Conservation (phyloP, 805 yeast species). For the Saccharomycopsis fermentans region DNA sequence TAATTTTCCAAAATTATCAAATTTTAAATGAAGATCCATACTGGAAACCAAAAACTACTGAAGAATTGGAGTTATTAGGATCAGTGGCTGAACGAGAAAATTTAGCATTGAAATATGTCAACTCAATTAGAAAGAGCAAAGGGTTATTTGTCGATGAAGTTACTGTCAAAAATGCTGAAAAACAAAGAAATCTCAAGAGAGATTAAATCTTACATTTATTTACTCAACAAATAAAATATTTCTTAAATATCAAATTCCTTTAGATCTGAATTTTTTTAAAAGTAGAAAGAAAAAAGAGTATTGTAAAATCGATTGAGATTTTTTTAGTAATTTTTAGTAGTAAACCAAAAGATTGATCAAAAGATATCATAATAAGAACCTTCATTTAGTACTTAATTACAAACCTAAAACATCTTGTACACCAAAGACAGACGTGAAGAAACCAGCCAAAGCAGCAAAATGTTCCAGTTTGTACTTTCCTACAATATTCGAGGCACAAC, state of each 20-base stretch:
- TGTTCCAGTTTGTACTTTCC: constrained; percentile 10
- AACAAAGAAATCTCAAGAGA: constrained; percentile 79
- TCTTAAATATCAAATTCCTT: too few relatives aligned
- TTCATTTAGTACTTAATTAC: background rate
- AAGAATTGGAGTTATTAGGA: constrained; percentile 88
- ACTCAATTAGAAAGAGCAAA: constrained; percentile 69
- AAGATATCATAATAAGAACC: too few relatives aligned
- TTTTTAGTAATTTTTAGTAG: too few relatives aligned
- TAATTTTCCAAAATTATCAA: constrained; percentile 83
- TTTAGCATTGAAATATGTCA: constrained; percentile 80
- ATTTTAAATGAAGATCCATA: constrained; percentile 87
- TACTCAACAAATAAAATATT: too few relatives aligned
- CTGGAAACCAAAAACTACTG: constrained; percentile 98
- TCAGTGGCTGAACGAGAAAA: constrained; percentile 89
- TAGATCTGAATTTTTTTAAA: too few relatives aligned
- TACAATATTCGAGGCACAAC: constrained; percentile 1
- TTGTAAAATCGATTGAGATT: too few relatives aligned
- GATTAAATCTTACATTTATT: too few relatives aligned
- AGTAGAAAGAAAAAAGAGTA: too few relatives aligned
- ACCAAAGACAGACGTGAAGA: constrained; percentile 12
- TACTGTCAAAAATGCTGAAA: constrained; percentile 85
- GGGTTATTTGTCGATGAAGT: constrained; percentile 87
- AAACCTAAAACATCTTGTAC: constrained; percentile 8
- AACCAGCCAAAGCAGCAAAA: constrained; percentile 12
- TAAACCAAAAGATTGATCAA: too few relatives aligned